Percentiles rank a stretch among this genome's conserved stretches.
phyloP scores from a whole-genome alignment of 352 stramenopile species.

The Stramenopiles sp. region DNA sequence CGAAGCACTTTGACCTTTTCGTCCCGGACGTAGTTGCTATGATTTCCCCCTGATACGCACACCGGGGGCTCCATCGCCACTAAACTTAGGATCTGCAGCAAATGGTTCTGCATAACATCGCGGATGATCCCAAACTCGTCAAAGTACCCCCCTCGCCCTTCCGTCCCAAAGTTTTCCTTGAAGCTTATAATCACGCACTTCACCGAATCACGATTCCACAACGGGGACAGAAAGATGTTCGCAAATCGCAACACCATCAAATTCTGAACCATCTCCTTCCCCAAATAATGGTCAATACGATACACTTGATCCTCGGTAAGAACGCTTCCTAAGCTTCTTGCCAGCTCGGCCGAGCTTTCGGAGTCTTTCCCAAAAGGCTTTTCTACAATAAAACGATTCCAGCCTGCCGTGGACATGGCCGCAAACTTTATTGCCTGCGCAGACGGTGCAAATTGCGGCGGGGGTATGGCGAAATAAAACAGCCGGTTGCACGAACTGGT shows the following conservation, averaged over 20 bases:
- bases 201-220: conserved; percentile 90
- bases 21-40: conserved; percentile 76
- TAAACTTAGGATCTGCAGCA: conserved; percentile 90
- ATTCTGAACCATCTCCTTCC: conserved; percentile 97
- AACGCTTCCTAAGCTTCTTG: conserved; percentile 52
- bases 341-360: conserved; percentile 67
- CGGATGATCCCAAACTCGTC: conserved; percentile 94
- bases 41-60: conserved; percentile 55
- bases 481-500: conserved; percentile 37
- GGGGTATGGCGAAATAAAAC: conserved; percentile 92
- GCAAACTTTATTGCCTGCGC: conserved; percentile 64
- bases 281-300: conserved; percentile 88
- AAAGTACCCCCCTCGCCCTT: conserved; percentile 88
- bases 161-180: conserved; percentile 88
- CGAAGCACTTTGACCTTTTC: conserved; percentile 95
- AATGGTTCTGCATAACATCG: conserved; percentile 96
- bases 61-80: conserved; percentile 81
- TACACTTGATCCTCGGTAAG: conserved; percentile 71
- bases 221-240: conserved; percentile 81
- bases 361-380: conserved; percentile 94
- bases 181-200: conserved; percentile 86
- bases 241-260: conserved; percentile 82
- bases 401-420: conserved; percentile 60
- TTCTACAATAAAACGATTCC: conserved; percentile 88
- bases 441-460: conserved; percentile 80